Evolutionary conservation across 176 grass and related monocot genomes (phyloP), one percentile per base, ranked within the genome.

Genomic region (Zoysia pacifica): DNA sequence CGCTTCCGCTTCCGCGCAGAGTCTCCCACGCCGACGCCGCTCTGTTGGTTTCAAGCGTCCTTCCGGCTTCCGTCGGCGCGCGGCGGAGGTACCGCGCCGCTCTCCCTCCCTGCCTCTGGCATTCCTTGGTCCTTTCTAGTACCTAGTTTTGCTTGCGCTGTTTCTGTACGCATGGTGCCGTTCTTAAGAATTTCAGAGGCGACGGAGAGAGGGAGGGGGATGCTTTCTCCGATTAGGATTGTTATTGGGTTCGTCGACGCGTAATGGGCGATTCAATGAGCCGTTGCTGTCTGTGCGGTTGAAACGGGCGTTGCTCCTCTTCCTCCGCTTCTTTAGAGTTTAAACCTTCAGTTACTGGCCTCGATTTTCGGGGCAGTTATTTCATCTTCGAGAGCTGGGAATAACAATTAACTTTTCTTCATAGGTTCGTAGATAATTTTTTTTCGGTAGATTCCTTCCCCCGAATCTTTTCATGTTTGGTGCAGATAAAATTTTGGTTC

Each of bases 261-360:
- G 37, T 47, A 16, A 11, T 62, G 62, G 3, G 16, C 45, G 67
- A 12, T 69, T 47, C 6, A 63, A 39, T 46, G 49, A 2, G 80
- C n/a, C 62, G 12, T 79, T 68, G 76, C 36, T 79, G 18, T 48
- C n/a, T 66, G 5, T 53, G 59, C 41, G 1, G 9, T 72, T 35
- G 3, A 41, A 66, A 60, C 79, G 61, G 28, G 38, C 69, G 75
- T 68, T 61, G 14, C 77, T 37, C 36, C n/a, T 54, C 12, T 46
- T 72, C 12, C 55, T 72, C 19, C 40, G 12, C 73, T 14, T 12
- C 40, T 67, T 59, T 45, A 66, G 75, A 28, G 28, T 28, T 28
- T 28, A 28, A 28, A 13, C 36, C 59, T 79, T 79, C 52, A 45
- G 80, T 83, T 69, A 79, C 51, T 62, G 53, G 43, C 60, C 61